Evolutionary conservation across 106 monocot species (phyloP), one percentile per base, ranked within the genome.

Genomic region (Alisma plantagoaquatica): DNA sequence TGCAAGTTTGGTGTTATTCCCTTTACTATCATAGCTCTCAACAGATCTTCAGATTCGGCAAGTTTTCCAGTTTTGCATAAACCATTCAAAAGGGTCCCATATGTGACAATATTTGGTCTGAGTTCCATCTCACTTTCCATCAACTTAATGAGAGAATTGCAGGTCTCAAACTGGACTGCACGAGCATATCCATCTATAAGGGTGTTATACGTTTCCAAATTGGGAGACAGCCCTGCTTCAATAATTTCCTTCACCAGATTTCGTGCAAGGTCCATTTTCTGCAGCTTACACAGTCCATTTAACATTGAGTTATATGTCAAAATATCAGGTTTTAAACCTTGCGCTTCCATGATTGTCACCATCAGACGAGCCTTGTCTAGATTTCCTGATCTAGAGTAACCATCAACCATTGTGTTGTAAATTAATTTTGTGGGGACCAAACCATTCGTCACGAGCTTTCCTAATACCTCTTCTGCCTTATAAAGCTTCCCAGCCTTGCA

Each of bases 221-320:
- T 70, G 0, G 78, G 81, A 14, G 31, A 12, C 33, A 71, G 38
- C 1, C 81, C 71, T 15, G 78, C 81, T 42, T 61, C 31, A 27
- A 8, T 32, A 77, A 85, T 84, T 41, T 67, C 61, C 1, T 23
- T 32, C 16, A 81, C 18, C 22, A 81, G 15, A 2, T 64, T 32
- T 49, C 75, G 72, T 12, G 81, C 91, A 27, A 78, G 73, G 3
- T 38, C 53, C 70, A 81, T 63, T 29, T 62, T 78, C 32, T 71
- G 53, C 42, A 54, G 28, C 65, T 62, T 85, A 49, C 85, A 92
- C 47, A 85, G 50, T 14, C 81, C 78, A 47, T 86, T 92, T 49
- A 92, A 57, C 2, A 92, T 41, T 23, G 85, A 67, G 64, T 86
- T 92, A 43, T 78, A 92, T 43, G 85, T 78, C 26, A 85, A 67